Evolutionary conservation across 164 flowering plant genomes (phyloP), one percentile per base, ranked within the genome.

Genomic region (Nymphaea colorata): DNA sequence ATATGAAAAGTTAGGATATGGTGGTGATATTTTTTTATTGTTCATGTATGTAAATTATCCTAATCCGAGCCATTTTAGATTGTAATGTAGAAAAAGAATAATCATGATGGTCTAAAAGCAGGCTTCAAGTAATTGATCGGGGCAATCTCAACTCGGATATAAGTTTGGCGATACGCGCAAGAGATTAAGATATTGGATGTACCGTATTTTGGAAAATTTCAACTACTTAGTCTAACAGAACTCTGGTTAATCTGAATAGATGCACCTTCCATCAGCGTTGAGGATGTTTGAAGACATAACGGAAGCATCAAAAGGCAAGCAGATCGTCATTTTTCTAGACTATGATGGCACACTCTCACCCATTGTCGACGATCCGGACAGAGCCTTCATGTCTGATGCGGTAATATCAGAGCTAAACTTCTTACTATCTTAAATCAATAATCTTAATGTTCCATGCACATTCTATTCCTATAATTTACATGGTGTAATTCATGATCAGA

Each of bases 261-360:
- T 72, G 57, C 76, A 62, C 6, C 93, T 87, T 74, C 98, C 97
- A 0, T 91, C 98, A 4, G 98, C 98, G 11, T 69, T 94, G 66
- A 79, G 43, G 55, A 84, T 76, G 88, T 89, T 89, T 44, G 92
- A 90, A 36, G 71, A 85, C 60, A 89, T 94, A 17, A 78, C 69
- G 43, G 70, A 64, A 36, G 88, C 86, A 17, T 80, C 91, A 0
- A 76, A 79, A 17, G 95, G 96, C 59, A 93, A 91, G 69, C 78
- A 86, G 65, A 80, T 93, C 2, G 93, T 86, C 4, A 74, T 93
- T 84, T 93, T 93, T 69, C 75, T 93, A 8, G 98, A 93, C 59
- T 93, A 93, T 41, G 98, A 93, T 60, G 98, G 98, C 2, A 93
- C 98, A 4, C 83, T 93, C 2, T 83, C 97, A 0, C 98, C 98